Base-by-base conservation (phyloP, 305 asterid species). In the Fraxinus albicans region DNA sequence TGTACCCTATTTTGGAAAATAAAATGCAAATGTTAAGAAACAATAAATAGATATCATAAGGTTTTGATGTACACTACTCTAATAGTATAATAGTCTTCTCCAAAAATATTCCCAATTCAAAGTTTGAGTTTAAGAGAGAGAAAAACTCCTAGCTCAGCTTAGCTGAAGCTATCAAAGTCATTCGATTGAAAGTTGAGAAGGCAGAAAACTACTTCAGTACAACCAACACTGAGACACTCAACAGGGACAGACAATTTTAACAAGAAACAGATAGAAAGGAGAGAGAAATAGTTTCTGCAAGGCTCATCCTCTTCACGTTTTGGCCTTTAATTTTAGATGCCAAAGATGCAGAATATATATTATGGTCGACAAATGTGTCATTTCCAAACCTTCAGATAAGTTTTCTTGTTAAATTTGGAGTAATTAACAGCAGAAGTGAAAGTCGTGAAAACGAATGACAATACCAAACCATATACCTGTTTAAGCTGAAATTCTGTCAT, bases 401-500 rank as follows among this genome's bases (percentile, higher is more conserved):
- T 29, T 75, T 4, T 79, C 82, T 38, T 47, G 79, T 35, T 4
- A 21, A 63, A 17, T 58, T 23, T 31, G 34, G 44, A 77, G 19
- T 53, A 25, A 10, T 29, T 9, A 80, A 69, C 38, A 69, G 75
- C 1, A 3, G 50, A 69, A 69, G 38, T 1, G 21, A 69, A 69
- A 69, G 3, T 8, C 75, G 0, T 50, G 60, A 50, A 50, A 50
- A 31, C 17, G n/a, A 38, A 77, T 27, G 58, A 44, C 38, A 78
- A 17, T 63, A 47, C 44, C 65, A 74, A 83, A 21, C n/a, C 21
- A 53, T 44, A 76, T 80, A 94, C 99, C 99, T 92, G 97, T 87
- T 89, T 91, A 83, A 96, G 99, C 92, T 96, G 98, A 85, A 88
- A 84, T 77, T 96, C 99, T 72, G 97, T 94, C 97, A 96, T 94